phyloP scores from a whole-genome alignment of 1,139 yeast genomes.

The Lodderomyces pseudojiufengensis region DNA sequence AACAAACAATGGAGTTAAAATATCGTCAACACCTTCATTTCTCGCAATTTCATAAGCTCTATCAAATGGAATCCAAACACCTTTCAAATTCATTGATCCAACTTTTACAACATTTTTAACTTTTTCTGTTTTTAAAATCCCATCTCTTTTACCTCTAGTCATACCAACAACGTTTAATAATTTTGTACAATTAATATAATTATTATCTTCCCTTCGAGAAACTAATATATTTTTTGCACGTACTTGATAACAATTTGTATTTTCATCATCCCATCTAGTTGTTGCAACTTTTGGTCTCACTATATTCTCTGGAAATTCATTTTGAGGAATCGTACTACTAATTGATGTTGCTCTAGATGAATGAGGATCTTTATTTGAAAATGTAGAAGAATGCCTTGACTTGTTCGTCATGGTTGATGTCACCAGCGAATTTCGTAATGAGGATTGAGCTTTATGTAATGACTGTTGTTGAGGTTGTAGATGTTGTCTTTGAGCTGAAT shows the following conservation, averaged over 20 bases:
- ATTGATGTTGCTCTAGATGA: conserved; percentile 16
- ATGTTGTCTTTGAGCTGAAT: conserved; percentile 9
- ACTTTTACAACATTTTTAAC: conserved; percentile 44
- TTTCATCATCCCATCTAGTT: conserved; percentile 48
- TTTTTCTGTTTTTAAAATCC: conserved; percentile 58
- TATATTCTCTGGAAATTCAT: conserved; percentile 15
- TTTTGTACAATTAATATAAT: conserved; percentile 54
- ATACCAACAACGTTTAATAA: conserved; percentile 87
- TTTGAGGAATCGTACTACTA: conserved; percentile 13
- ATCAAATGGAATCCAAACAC: conserved; percentile 56
- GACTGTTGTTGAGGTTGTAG: conserved; percentile 3
- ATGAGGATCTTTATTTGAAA: conserved; percentile 10
- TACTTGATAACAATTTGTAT: conserved; percentile 48
- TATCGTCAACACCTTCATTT: conserved; percentile 40
- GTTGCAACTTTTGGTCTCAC: conserved; percentile 41
- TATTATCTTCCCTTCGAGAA: conserved; percentile 49
- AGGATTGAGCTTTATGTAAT: conserved; percentile 3
- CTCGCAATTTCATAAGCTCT: conserved; percentile 51
- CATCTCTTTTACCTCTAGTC: conserved; percentile 96
- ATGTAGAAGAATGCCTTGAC: conserved; percentile 5
- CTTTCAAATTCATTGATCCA: conserved; percentile 54
- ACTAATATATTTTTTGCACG: conserved; percentile 43
- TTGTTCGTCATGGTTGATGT: conserved; percentile 6
- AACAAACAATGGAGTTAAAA: conserved; percentile 46
- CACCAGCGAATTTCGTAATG: conserved; percentile 3